phyloP scores from a whole-genome alignment of 805 yeast genomes.

The Wickerhamiella shivajii region DNA sequence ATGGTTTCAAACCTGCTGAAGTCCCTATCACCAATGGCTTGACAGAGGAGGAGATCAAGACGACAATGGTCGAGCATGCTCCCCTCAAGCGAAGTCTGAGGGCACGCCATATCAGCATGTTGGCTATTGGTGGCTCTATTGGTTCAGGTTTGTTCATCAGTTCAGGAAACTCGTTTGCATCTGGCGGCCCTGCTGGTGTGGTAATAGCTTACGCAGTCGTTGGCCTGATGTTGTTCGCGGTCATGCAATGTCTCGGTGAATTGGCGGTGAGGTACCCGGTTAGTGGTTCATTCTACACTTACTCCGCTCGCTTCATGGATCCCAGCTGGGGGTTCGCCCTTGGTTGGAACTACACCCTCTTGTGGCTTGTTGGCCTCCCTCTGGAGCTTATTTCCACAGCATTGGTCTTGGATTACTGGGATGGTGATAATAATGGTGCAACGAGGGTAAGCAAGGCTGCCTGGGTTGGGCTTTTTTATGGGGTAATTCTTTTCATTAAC shows the following conservation, averaged over 20 bases:
- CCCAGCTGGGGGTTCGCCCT: conserved; percentile 52
- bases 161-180: conserved; percentile 33
- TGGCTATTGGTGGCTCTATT: conserved; percentile 68
- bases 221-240: conserved; percentile 50
- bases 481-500: conserved; percentile 34
- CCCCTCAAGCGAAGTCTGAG: conserved; percentile 37
- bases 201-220: conserved; percentile 44
- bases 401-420: conserved; percentile 41
- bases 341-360: conserved; percentile 53
- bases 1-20: conserved; percentile 22
- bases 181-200: conserved; percentile 42
- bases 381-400: conserved; percentile 48
- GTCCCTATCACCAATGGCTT: conserved; percentile 17
- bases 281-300: conserved; percentile 42
- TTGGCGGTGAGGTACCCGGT: conserved; percentile 50
- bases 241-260: conserved; percentile 55
- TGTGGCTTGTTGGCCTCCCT: conserved; percentile 47
- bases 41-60: conserved; percentile 25
- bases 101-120: conserved; percentile 24
- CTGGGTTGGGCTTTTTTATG: conserved; percentile 43
- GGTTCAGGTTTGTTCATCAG: conserved; percentile 60
- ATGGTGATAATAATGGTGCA: conserved; percentile 22
- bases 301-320: conserved; percentile 43
- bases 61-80: conserved; percentile 33
- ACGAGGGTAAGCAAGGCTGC: conserved; percentile 35